These are phyloP conservation scores for Dothistroma pini DNA, from an alignment of 2,329 filamentous ascomycete species.

Conservation along the genomic window DNA sequence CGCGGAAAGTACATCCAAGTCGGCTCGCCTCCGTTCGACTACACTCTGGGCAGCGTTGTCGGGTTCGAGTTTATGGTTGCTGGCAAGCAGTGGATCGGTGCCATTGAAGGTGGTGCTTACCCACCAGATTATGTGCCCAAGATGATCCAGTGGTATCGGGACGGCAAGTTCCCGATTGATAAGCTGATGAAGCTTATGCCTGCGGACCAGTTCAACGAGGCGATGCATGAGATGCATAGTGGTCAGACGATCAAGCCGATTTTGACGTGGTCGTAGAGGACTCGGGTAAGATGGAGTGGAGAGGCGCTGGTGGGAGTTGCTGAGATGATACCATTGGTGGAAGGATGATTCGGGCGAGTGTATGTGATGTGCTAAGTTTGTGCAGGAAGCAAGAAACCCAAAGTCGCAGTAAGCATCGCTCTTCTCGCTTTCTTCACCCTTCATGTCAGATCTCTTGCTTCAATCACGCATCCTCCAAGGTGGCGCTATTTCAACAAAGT, in stretches of 20 bases:
- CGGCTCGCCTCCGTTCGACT: constrained; percentile 45
- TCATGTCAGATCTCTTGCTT: not conserved
- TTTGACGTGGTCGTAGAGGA: constrained; percentile 35
- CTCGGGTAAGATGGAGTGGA: not conserved
- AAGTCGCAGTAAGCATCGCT: not conserved
- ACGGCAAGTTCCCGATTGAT: constrained; percentile 48
- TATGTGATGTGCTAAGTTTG: not conserved
- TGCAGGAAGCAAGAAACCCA: not conserved
- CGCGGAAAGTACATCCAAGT: constrained; percentile 51
- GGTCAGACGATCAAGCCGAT: constrained; percentile 42
- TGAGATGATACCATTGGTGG: not conserved
- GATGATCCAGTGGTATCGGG: constrained; percentile 49
- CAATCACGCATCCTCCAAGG: not conserved
- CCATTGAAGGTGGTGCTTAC: constrained; percentile 46
- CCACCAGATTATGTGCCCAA: constrained; percentile 44
- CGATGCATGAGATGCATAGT: constrained; percentile 43
- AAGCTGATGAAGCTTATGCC: constrained; percentile 45
- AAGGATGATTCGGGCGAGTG: not conserved
- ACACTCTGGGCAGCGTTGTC: constrained; percentile 40
- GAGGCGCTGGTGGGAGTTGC: not conserved
- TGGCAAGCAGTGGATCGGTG: constrained; percentile 49
- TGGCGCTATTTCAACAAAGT: not conserved
- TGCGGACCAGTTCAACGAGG: constrained; percentile 41
- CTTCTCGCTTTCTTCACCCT: not conserved
- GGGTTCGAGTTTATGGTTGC: constrained; percentile 46